Percentiles rank a stretch among this genome's conserved stretches.
phyloP scores from a whole-genome alignment of 345 rosid genomes.

The Citrus medica region DNA sequence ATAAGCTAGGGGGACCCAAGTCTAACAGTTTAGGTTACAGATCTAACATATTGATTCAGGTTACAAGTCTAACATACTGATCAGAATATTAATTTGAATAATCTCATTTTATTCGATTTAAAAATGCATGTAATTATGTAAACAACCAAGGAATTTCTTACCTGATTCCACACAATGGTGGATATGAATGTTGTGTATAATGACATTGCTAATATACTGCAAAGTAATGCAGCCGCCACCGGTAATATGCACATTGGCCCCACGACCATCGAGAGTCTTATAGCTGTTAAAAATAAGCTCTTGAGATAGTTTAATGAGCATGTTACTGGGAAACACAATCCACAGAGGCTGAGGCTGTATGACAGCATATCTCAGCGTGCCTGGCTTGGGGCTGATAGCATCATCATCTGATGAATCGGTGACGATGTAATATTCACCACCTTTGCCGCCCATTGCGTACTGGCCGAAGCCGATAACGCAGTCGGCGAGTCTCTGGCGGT shows the following conservation, averaged over 20 bases:
- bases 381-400: conserved; percentile 77
- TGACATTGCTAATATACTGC: conserved; percentile 82
- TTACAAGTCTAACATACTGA: too few species aligned
- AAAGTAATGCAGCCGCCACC: conserved; percentile 98
- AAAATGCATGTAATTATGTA: not conserved
- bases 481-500: conserved; percentile 85
- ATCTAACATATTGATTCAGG: too few species aligned
- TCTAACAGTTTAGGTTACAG: too few species aligned
- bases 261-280: conserved; percentile 94
- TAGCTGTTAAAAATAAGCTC: conserved; percentile 92
- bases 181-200: conserved; percentile 85
- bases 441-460: conserved; percentile 87
- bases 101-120: not conserved
- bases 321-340: conserved; percentile 89
- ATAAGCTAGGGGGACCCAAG: too few species aligned
- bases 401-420: conserved; percentile 88
- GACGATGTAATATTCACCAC: conserved; percentile 79
- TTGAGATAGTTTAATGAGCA: conserved; percentile 75
- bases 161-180: conserved; percentile 89
- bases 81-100: not conserved
- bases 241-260: conserved; percentile 82
- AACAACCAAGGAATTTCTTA: not conserved
- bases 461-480: conserved; percentile 96
- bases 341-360: conserved; percentile 84
- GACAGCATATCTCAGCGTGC: conserved; percentile 92